A percentile compares a stretch with the other conserved stretches of the same genome.
Evolutionary conservation across 2,329 filamentous ascomycete genomes (phyloP).

Genomic region (Cladosporium sphaerospermum): DNA sequence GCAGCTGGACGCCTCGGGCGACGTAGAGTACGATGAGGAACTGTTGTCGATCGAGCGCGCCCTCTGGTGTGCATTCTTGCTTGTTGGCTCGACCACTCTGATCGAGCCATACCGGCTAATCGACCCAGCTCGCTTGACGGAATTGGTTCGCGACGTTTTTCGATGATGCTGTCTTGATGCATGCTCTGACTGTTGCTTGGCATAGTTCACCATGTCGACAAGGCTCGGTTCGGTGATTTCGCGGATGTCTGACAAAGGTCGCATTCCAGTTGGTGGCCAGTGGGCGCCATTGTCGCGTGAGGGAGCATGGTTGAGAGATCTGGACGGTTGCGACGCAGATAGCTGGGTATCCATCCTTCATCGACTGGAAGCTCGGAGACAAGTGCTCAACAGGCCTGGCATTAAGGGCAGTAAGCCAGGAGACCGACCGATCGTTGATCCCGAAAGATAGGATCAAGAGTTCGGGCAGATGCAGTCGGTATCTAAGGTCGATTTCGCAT

Average conservation of each 20-base stretch:
- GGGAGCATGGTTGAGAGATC: neutral
- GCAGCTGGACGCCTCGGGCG: conserved; percentile 37
- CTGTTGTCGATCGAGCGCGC: conserved; percentile 13
- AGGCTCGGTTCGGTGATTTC: conserved; percentile 46
- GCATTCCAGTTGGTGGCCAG: conserved; percentile 14
- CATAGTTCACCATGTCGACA: conserved; percentile 26
- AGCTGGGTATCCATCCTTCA: conserved; percentile 3
- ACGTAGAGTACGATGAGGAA: conserved; percentile 29
- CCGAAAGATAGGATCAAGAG: no score
- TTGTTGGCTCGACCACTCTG: conserved; percentile 15
- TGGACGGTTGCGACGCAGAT: neutral
- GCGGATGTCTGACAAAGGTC: conserved; percentile 45
- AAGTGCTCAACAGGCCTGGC: no score
- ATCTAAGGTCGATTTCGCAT: no score
- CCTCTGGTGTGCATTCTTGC: conserved; percentile 8
- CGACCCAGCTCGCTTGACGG: conserved; percentile 20
- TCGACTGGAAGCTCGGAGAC: no score
- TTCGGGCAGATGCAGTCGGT: no score
- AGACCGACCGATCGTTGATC: no score
- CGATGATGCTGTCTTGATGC: conserved; percentile 9
- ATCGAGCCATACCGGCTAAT: conserved; percentile 18
- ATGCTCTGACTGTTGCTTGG: conserved; percentile 2
- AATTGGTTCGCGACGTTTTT: conserved; percentile 26
- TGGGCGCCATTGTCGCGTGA: neutral
- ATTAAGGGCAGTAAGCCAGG: no score